A percentile compares a stretch with the other conserved stretches of the same genome.
Evolutionary conservation across 768 basidiomycete species (phyloP).

Genomic region (Hypholoma sublateritium): DNA sequence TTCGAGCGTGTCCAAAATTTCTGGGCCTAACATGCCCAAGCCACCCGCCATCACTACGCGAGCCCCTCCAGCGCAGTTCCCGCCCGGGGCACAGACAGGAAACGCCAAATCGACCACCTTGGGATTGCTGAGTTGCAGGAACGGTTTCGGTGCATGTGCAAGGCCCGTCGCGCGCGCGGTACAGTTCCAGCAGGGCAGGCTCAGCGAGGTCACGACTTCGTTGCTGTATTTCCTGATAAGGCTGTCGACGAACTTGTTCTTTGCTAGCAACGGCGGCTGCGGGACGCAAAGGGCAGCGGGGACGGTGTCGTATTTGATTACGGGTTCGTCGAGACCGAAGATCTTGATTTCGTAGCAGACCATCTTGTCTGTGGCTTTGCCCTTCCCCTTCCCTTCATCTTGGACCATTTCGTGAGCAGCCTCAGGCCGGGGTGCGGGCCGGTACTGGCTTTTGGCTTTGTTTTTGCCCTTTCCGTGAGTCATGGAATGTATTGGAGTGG

Average conservation of each 20-base stretch:
- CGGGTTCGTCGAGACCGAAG: too few relatives aligned
- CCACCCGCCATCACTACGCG: neutral
- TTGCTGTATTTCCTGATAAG: neutral
- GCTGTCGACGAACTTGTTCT: neutral
- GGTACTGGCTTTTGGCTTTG: too few relatives aligned
- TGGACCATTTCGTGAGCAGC: too few relatives aligned
- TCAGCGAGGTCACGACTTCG: neutral
- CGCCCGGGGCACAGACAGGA: neutral
- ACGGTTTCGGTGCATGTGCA: neutral
- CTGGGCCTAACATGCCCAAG: neutral
- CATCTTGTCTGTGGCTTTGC: too few relatives aligned
- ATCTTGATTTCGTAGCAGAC: too few relatives aligned
- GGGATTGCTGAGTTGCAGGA: neutral
- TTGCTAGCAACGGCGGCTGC: too few relatives aligned
- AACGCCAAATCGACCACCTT: neutral
- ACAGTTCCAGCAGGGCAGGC: neutral
- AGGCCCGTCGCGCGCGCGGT: neutral
- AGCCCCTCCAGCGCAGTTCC: neutral
- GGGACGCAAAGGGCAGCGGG: too few relatives aligned
- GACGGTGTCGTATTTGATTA: too few relatives aligned
- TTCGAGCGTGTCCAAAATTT: neutral
- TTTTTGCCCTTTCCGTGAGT: too few relatives aligned
- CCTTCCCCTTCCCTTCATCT: too few relatives aligned
- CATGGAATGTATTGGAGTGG: too few relatives aligned
- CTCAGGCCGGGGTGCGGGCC: too few relatives aligned